Evolutionary conservation across 2,329 filamentous ascomycete species (phyloP).

Genomic region (Xylariaceae sp.): DNA sequence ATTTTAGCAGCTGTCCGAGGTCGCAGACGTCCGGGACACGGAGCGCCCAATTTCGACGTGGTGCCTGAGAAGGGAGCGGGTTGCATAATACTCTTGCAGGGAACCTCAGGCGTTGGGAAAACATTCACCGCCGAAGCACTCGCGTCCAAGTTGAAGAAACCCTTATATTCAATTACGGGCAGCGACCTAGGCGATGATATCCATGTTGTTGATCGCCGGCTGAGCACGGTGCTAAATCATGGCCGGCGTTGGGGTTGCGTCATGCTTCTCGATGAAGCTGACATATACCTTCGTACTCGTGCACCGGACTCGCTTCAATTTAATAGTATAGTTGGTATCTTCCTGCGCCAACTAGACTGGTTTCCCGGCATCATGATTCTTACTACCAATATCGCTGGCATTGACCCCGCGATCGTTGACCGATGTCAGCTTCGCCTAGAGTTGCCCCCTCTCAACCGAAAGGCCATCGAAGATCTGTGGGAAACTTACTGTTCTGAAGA

Average conservation of each 20-base stretch:
- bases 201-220: background rate
- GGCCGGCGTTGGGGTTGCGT: conserved; percentile 4
- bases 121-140: conserved; percentile 5
- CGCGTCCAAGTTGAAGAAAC: background rate
- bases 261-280: conserved; percentile 5
- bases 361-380: conserved; percentile 6
- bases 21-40: too few species aligned
- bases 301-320: background rate
- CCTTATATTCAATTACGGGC: conserved; percentile 3
- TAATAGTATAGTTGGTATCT: background rate
- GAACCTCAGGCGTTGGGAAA: conserved; percentile 5
- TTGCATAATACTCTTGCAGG: conserved; percentile 6
- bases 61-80: conserved; percentile 3
- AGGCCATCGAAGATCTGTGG: too few species aligned
- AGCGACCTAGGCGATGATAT: conserved; percentile 1
- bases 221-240: conserved; percentile 1
- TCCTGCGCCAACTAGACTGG: conserved; percentile 6
- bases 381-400: conserved; percentile 7
- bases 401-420: too few species aligned
- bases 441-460: too few species aligned
- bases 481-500: too few species aligned
- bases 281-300: background rate
- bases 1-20: too few species aligned
- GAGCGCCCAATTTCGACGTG: too few species aligned
- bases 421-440: too few species aligned